These are phyloP conservation scores for Nymphaea thermarum DNA, from an alignment of 164 flowering plant species.

Conservation along the genomic window DNA sequence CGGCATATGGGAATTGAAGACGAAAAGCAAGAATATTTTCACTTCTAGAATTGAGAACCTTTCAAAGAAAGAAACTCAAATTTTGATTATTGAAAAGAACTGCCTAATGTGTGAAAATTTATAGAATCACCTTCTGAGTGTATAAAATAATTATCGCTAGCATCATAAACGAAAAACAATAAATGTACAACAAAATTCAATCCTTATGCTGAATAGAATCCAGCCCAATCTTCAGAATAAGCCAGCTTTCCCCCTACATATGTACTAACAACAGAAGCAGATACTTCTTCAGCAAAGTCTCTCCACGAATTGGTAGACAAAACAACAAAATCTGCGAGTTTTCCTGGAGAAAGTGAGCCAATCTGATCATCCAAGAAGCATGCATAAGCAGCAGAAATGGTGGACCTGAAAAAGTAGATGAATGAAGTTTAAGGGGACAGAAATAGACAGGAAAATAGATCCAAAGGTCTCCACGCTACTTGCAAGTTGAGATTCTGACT, in stretches of 20 bases:
- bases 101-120: no score
- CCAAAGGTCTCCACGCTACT: no score
- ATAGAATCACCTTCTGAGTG: no score
- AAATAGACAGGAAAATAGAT: no score
- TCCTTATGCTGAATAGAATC: no score
- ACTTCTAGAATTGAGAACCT: no score
- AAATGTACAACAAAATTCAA: background rate
- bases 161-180: background rate
- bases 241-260: slow-evolving; percentile 60
- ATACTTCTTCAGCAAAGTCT: slow-evolving; percentile 32
- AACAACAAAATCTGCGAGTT: slow-evolving; percentile 84
- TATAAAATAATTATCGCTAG: no score
- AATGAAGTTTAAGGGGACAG: background rate
- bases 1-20: no score
- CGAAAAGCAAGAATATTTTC: no score
- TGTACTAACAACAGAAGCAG: slow-evolving; percentile 62
- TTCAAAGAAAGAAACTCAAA: no score
- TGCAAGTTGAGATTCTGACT: no score
- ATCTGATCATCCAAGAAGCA: slow-evolving; percentile 66
- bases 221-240: slow-evolving; percentile 23
- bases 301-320: slow-evolving; percentile 59
- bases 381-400: slow-evolving; percentile 77
- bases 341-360: slow-evolving; percentile 82
- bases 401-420: slow-evolving; percentile 39
- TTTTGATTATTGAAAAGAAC: no score